A percentile compares a stretch with the other conserved stretches of the same genome.
phyloP scores from a whole-genome alignment of 257 asterid species.

The Scutellaria galericulata region DNA sequence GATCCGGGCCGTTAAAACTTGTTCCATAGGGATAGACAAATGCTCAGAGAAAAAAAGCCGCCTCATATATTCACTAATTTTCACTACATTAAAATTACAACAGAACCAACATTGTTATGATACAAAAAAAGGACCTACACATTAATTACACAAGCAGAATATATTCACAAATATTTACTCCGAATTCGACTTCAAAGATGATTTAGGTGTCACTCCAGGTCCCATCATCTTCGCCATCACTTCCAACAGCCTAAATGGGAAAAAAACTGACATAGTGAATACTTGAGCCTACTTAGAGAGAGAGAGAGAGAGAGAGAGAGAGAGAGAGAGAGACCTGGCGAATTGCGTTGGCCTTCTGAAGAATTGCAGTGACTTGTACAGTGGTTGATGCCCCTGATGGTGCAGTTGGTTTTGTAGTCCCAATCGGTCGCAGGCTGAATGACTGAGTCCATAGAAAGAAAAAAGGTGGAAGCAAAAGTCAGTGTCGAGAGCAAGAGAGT shows the following conservation, averaged over 20 bases:
- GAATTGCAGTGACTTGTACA: conserved; percentile 77
- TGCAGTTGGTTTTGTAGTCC: conserved; percentile 51
- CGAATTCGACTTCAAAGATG: conserved; percentile 26
- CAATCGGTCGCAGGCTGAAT: conserved; percentile 77
- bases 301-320: conserved; percentile 2
- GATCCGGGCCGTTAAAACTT: too few relatives aligned
- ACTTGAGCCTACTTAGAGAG: not conserved
- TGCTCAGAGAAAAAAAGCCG: conserved; percentile 14
- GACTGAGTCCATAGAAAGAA: conserved; percentile 54
- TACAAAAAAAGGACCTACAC: conserved; percentile 33
- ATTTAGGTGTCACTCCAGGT: conserved; percentile 58
- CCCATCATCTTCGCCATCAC: conserved; percentile 71
- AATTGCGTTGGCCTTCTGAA: conserved; percentile 87
- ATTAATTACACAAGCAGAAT: conserved; percentile 31
- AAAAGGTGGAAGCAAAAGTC: conserved; percentile 15
- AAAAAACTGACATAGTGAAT: conserved; percentile 25
- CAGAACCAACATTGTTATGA: conserved; percentile 15
- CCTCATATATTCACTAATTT: conserved; percentile 16
- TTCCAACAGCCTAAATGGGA: conserved; percentile 77
- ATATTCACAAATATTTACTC: conserved; percentile 47
- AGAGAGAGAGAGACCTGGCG: conserved; percentile 69
- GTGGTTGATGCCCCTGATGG: conserved; percentile 53
- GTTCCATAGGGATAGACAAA: too few relatives aligned
- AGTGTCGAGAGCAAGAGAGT: conserved; percentile 22
- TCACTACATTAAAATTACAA: conserved; percentile 19